Base-by-base conservation (phyloP, 1,284 basidiomycete species). In the Puccinia triticina region DNA sequence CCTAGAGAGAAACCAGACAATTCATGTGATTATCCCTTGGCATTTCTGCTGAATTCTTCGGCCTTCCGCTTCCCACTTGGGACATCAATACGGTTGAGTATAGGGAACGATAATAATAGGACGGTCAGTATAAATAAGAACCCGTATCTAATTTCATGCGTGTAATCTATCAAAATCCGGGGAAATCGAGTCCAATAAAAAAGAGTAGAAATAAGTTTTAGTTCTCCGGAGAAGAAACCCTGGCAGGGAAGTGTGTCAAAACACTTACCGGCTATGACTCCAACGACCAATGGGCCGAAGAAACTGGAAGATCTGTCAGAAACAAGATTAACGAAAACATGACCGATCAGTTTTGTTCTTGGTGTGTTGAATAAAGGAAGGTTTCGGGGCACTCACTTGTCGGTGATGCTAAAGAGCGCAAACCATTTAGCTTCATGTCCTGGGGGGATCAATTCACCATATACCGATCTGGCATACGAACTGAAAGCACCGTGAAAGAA, bases 111-210 rank as follows among this genome's bases (percentile, higher is more conserved):
- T 0, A 91, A 84, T 89, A 93, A 91, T 16, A 97, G 89, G 91
- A 96, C 93, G 71, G 89, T 84, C 1, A 93, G 89, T 29, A 97
- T 90, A 88, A 97, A 94, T 86, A 94, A 91, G 87, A 97, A 97
- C 0, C 92, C 92, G 84, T 93, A 93, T 26, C 94, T 92, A 82
- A 96, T 95, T 86, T 96, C 59, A 26, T 55, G 77, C 11, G 78
- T 74, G 14, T 72, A 66, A 81, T 81, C 78, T 81, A 32, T 26
- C 37, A 43, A 57, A 80, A 37, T 2, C 10, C 29, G 43, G 32
- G 43, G 18, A 10, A 48, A 26, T 37, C 23, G 8, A 43, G 43
- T 23, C n/a, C 16, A 26, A 43, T n/a, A n/a, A 43, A 43, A 43
- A 43, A 43, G 40, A 7, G 40, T 12, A 43, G 40, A 43, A 43